These are phyloP conservation scores for Fusarium sp. DNA, from an alignment of 2,329 filamentous ascomycete species.

Conservation along the genomic window DNA sequence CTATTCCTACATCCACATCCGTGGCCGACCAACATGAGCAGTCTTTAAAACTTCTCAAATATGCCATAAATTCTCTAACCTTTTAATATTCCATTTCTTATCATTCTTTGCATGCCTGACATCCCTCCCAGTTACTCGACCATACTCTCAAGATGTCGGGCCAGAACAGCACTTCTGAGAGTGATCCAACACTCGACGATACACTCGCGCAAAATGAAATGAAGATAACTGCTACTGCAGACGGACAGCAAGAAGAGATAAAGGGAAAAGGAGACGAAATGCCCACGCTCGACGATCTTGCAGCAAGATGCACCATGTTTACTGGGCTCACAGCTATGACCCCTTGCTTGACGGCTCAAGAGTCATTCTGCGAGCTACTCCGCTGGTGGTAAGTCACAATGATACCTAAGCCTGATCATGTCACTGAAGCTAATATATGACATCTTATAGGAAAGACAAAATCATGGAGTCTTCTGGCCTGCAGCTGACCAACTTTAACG, in stretches of 20 bases:
- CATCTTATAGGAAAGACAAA: conserved; percentile 39
- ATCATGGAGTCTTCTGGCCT: conserved; percentile 41
- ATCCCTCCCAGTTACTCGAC: not conserved
- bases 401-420: not conserved
- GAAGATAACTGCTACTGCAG: not conserved
- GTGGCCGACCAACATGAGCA: not conserved
- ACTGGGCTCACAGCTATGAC: not conserved
- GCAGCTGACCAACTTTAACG: conserved; percentile 30
- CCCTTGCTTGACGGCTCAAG: conserved; percentile 19
- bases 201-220: not conserved
- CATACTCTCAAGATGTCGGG: not conserved
- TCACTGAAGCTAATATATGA: not conserved
- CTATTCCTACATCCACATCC: not conserved
- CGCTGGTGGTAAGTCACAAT: conserved; percentile 44
- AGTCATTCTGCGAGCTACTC: conserved; percentile 47
- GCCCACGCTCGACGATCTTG: not conserved
- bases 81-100: not conserved
- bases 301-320: not conserved
- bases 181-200: not conserved
- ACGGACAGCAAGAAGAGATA: not conserved
- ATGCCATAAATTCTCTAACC: not conserved
- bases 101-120: not conserved
- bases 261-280: not conserved
- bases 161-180: not conserved
- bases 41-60: not conserved